A percentile compares a stretch with the other conserved stretches of the same genome.
These are phyloP conservation scores for Phaffia tasmanica DNA, from an alignment of 768 basidiomycete genomes.

Conservation along the genomic window DNA sequence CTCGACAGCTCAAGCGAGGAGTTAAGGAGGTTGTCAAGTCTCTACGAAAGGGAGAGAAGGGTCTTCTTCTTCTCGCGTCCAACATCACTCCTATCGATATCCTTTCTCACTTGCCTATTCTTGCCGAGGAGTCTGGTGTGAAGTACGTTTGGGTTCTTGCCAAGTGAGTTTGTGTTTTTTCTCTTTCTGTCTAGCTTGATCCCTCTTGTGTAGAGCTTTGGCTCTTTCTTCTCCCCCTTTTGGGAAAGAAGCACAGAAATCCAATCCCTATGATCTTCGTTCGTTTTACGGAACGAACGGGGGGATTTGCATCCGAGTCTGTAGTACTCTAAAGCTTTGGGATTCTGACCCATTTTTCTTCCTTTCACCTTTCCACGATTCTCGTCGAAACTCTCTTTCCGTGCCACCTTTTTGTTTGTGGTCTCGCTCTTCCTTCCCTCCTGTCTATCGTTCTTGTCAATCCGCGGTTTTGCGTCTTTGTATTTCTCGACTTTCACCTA, in stretches of 20 bases:
- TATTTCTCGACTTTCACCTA: background rate
- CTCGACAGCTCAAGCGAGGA: constrained; percentile 88
- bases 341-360: background rate
- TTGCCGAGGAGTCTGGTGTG: constrained; percentile 73
- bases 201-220: background rate
- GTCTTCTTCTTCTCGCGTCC: constrained; percentile 81
- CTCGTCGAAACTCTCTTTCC: constrained; percentile 48
- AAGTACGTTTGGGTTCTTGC: constrained; percentile 39
- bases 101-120: constrained; percentile 86
- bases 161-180: constrained; percentile 32
- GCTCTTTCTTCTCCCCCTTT: background rate
- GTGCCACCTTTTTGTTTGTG: too few species aligned
- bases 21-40: constrained; percentile 99
- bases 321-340: too few species aligned
- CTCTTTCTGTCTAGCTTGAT: too few species aligned
- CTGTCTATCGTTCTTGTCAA: background rate
- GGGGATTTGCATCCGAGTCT: too few species aligned
- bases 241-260: too few species aligned
- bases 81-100: constrained; percentile 99
- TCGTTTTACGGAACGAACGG: too few species aligned
- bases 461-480: constrained; percentile 43
- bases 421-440: too few species aligned
- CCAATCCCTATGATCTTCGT: too few species aligned
- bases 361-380: background rate
- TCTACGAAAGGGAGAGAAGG: constrained; percentile 92